Conservation (phyloP, 169 alveolate genomes). For the Perkinsus marinus region DNA sequence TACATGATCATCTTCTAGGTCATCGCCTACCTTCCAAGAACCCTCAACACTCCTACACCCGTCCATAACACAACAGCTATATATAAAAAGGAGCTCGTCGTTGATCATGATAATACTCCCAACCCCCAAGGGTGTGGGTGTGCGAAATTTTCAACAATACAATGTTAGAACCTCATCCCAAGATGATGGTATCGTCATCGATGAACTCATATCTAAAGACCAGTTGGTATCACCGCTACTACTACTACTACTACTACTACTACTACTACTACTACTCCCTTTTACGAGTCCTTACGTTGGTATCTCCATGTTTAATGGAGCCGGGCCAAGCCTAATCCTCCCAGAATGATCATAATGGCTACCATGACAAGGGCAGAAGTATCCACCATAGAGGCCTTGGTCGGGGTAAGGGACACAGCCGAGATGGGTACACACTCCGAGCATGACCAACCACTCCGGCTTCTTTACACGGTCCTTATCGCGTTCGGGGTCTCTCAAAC, state of each 20-base stretch:
- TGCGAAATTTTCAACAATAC: not conserved
- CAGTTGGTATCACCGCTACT: too few species aligned
- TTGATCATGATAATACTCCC: not conserved
- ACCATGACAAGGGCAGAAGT: slow-evolving; percentile 74
- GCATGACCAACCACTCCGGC: slow-evolving; percentile 66
- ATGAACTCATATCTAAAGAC: not conserved
- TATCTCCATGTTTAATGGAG: slow-evolving; percentile 64
- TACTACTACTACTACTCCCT: too few species aligned
- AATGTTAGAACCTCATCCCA: not conserved
- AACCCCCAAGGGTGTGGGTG: not conserved
- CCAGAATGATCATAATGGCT: slow-evolving; percentile 69
- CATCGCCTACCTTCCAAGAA: too few species aligned
- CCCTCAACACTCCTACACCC: too few species aligned
- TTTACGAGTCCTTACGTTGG: slow-evolving; percentile 18
- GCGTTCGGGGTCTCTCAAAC: slow-evolving; percentile 65
- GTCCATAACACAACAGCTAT: too few species aligned
- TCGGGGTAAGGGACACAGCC: slow-evolving; percentile 65
- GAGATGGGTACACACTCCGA: slow-evolving; percentile 65
- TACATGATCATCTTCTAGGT: too few species aligned
- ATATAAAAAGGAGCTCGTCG: not conserved
- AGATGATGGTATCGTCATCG: not conserved
- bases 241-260: too few species aligned
- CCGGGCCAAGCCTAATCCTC: slow-evolving; percentile 68
- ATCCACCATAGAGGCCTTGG: slow-evolving; percentile 58
- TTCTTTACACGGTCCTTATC: slow-evolving; percentile 55